phyloP scores from a whole-genome alignment of 164 flowering plant species.

The Nelumbo lutea region DNA sequence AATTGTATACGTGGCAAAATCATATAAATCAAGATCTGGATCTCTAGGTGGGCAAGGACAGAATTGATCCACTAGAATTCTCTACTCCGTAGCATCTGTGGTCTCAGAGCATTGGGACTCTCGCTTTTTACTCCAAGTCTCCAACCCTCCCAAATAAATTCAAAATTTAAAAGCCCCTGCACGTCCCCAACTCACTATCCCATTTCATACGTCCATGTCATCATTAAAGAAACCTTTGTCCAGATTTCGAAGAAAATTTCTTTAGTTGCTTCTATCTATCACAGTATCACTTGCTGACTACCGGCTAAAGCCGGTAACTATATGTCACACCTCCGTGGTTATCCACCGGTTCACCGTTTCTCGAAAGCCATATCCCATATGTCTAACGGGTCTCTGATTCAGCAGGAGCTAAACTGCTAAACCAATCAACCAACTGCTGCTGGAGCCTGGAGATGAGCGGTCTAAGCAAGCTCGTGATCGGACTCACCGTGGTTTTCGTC shows the following conservation, averaged over 20 bases:
- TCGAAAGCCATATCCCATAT: neutral
- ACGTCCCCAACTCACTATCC: neutral
- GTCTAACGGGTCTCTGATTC: neutral
- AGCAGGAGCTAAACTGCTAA: too few relatives aligned
- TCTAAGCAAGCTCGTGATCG: constrained; percentile 23
- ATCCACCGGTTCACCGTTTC: constrained; percentile 1
- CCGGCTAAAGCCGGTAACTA: neutral
- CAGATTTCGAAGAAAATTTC: neutral
- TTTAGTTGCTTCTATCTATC: neutral
- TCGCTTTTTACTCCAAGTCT: too few relatives aligned
- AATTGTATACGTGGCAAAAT: too few relatives aligned
- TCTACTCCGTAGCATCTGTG: too few relatives aligned
- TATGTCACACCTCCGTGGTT: too few relatives aligned
- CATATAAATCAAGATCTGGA: too few relatives aligned
- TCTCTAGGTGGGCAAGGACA: too few relatives aligned
- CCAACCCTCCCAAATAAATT: too few relatives aligned
- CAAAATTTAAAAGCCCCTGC: too few relatives aligned
- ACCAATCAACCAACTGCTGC: neutral
- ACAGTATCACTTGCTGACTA: neutral
- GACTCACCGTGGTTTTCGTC: constrained; percentile 18
- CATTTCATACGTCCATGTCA: neutral
- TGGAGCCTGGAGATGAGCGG: constrained; percentile 14
- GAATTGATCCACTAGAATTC: too few relatives aligned
- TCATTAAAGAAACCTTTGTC: neutral
- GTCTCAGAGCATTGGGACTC: too few relatives aligned